Base-by-base conservation (phyloP, 2,329 filamentous ascomycete genomes). In the Leptographium radiaticola region DNA sequence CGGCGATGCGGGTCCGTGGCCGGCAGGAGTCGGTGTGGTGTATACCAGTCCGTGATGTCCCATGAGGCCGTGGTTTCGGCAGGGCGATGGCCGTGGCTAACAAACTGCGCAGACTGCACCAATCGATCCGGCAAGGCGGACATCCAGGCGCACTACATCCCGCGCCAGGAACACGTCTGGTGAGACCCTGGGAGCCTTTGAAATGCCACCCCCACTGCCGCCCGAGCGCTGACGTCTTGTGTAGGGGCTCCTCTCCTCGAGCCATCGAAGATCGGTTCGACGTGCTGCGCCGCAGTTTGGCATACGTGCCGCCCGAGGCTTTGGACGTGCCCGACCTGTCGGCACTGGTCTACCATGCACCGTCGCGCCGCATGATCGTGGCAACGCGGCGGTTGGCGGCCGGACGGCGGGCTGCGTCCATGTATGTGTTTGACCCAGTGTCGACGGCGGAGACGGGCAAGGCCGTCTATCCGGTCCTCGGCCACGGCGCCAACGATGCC, bases 311-410 rank as follows among this genome's bases (percentile, higher is more conserved):
- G 25, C 25, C 43, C 6, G 58, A 55, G 33, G 7, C 15, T 5
- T 11, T 57, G 4, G 4, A 20, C 16, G 46, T 51, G 15, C 63
- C 64, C 8, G 64, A 71, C 44, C 67, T 75, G 52, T 73, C 72
- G 10, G 73, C 73, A 6, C 71, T 80, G 58, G 68, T 70, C 54
- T 77, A 75, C 53, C 71, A 76, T 52, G 59, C 64, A 6, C 63
- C 69, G 6, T 70, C 70, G 1, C 64, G 70, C 54, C 68, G 62
- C 42, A 61, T 77, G 5, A 62, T 77, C 6, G 53, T 75, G 34
- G 71, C 74, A 6, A 71, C 71, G 8, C 62, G 67, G 58, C 65
- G 9, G 2, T 16, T 33, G 12, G 4, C 18, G 4, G 20, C 12
- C 13, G 15, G 36, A 18, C 38, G 49, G 13, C 13, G 12, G n/a